phyloP scores from a whole-genome alignment of 2,329 filamentous ascomycete species.

The Calonectria naviculata region DNA sequence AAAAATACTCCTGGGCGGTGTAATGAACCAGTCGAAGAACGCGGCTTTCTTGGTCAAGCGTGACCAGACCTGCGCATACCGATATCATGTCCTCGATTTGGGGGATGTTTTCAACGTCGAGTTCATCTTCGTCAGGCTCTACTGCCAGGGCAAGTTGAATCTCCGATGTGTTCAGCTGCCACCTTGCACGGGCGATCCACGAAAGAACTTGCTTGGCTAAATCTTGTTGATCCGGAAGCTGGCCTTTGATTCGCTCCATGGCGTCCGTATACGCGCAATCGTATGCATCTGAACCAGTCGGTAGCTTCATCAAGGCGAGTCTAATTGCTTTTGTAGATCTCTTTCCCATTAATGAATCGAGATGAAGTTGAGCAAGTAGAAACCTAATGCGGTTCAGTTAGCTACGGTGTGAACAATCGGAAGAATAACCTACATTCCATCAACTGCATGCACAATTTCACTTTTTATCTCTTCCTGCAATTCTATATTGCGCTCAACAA shows the following conservation, averaged over 20 bases:
- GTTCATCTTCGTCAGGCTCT: slow-evolving; percentile 30
- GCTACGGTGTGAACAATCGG: neutral
- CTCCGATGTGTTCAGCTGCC: slow-evolving; percentile 45
- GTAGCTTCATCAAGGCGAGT: neutral
- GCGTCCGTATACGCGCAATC: neutral
- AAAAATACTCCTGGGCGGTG: slow-evolving; percentile 56
- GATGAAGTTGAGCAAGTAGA: neutral
- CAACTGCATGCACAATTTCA: neutral
- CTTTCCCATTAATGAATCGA: neutral
- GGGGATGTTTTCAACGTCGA: slow-evolving; percentile 50
- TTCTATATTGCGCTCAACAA: neutral
- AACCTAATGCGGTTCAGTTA: neutral
- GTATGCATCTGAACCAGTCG: neutral
- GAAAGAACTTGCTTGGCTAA: slow-evolving; percentile 50
- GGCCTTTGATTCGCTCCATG: slow-evolving; percentile 40
- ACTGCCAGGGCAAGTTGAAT: slow-evolving; percentile 54
- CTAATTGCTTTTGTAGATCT: neutral
- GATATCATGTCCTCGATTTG: slow-evolving; percentile 46
- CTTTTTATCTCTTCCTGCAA: slow-evolving; percentile 17
- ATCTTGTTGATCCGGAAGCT: slow-evolving; percentile 41
- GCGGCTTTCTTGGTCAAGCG: slow-evolving; percentile 48
- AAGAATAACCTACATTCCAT: slow-evolving; percentile 4
- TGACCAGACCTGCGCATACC: slow-evolving; percentile 53
- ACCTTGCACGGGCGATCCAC: slow-evolving; percentile 51
- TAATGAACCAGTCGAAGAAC: slow-evolving; percentile 55